Evolutionary conservation across 1,284 basidiomycete genomes (phyloP).

Genomic region (Singerocomus inundabilis): DNA sequence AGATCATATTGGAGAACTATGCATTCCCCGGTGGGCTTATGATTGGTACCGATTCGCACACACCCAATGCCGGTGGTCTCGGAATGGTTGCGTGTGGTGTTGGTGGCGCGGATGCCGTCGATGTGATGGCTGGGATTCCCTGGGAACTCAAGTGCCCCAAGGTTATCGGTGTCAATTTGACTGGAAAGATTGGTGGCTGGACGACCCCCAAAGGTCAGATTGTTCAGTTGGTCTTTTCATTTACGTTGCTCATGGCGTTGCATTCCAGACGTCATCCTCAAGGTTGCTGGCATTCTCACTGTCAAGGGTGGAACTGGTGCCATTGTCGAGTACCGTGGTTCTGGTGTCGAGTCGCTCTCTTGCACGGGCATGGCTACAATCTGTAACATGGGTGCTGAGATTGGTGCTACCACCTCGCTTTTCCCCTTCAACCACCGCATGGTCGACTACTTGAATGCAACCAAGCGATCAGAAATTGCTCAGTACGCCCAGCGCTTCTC

Average conservation of each 20-base stretch:
- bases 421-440: slow-evolving; percentile 99
- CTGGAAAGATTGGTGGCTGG: slow-evolving; percentile 95
- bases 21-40: slow-evolving; percentile 98
- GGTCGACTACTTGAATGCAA: slow-evolving; percentile 91
- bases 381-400: slow-evolving; percentile 99
- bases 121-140: slow-evolving; percentile 96
- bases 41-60: slow-evolving; percentile 99
- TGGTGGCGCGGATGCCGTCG: slow-evolving; percentile 98
- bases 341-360: slow-evolving; percentile 94
- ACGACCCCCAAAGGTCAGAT: slow-evolving; percentile 88
- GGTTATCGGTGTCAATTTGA: slow-evolving; percentile 97
- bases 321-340: slow-evolving; percentile 92
- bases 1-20: slow-evolving; percentile 98
- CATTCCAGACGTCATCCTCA: slow-evolving; percentile 84
- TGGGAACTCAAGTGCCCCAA: slow-evolving; percentile 99
- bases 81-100: slow-evolving; percentile 99
- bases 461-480: slow-evolving; percentile 87
- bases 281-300: slow-evolving; percentile 95
- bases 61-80: slow-evolving; percentile 98
- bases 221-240: not conserved
- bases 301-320: slow-evolving; percentile 98
- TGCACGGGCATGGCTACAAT: slow-evolving; percentile 99
- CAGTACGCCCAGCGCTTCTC: slow-evolving; percentile 88
- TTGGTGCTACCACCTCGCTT: slow-evolving; percentile 96
- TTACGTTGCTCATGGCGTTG: slow-evolving; percentile 2